Evolutionary conservation across 2,329 filamentous ascomycete species (phyloP), one percentile per base, ranked within the genome.

Genomic region (Fusarium camptoceras): DNA sequence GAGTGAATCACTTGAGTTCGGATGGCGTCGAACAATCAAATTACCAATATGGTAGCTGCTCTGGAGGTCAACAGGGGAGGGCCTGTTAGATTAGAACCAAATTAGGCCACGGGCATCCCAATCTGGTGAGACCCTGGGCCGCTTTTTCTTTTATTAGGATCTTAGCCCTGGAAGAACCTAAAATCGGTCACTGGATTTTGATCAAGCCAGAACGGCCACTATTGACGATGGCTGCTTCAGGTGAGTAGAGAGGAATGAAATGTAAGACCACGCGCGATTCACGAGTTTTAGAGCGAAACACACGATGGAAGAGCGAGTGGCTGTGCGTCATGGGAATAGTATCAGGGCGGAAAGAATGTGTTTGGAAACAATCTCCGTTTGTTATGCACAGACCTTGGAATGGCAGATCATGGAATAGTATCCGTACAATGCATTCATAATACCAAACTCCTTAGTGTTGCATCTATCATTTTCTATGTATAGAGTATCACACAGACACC

Each of bases 221-320:
- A 68, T 48, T 39, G 56, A 47, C 47, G 53, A 34, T 62, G 64
- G 64, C 53, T 72, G 73, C 73, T 73, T 75, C 73, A 75, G 73
- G 73, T 75, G 73, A 65, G 53, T 55, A 44, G 43, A 42, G 48
- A 16, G 47, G 30, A 50, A 57, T 43, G 51, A 22, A 50, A 27
- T 15, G 24, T 39, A 20, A 27, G 44, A 8, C 41, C 28, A 62
- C 46, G 20, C 28, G 42, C 16, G 20, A 25, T 31, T 34, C 30
- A 43, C 22, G 46, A 57, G 14, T 6, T 51, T 20, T 27, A 41
- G 30, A 30, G 37, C 11, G 24, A 30, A 44, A 55, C 44, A 39
- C 24, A 47, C 39, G 42, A 51, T 41, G 34, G n/a, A 22, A 27
- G 34, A 64, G 54, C 18, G 43, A 59, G 31, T 54, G 42, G 50